These are phyloP conservation scores for Amphicarpaea edgeworthii DNA, from an alignment of 306 rosid species.

Conservation along the genomic window DNA sequence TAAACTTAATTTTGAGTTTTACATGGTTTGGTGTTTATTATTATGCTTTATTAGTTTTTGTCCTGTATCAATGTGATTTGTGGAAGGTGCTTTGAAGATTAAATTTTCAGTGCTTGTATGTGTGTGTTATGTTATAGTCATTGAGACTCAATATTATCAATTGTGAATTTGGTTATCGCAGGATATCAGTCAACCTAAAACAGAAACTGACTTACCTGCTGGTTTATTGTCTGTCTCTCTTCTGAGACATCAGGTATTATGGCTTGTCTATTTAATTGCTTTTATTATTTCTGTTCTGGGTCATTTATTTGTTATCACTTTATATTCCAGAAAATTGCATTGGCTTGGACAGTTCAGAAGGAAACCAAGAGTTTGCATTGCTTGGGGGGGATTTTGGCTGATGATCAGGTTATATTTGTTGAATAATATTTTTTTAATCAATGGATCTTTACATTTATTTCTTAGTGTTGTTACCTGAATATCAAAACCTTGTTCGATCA, in stretches of 20 bases:
- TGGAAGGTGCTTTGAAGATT: constrained; percentile 14
- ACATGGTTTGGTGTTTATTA: constrained; percentile 36
- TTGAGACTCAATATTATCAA: constrained; percentile 13
- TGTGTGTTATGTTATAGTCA: constrained; percentile 16
- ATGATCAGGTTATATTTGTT: constrained; percentile 81
- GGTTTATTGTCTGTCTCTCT: constrained; percentile 89
- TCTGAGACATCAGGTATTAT: constrained; percentile 89
- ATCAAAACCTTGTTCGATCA: constrained; percentile 52
- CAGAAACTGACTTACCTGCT: constrained; percentile 73
- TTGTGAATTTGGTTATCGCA: constrained; percentile 57
- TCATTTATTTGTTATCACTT: constrained; percentile 31
- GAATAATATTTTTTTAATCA: constrained; percentile 31
- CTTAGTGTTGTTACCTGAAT: constrained; percentile 32
- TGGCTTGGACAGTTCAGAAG: constrained; percentile 97
- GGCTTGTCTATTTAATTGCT: constrained; percentile 32
- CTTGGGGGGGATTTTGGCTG: constrained; percentile 97
- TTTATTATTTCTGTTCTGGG: constrained; percentile 13
- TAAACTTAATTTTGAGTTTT: constrained; percentile 20
- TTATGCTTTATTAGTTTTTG: constrained; percentile 28
- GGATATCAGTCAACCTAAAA: constrained; percentile 88
- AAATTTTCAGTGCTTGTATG: not conserved
- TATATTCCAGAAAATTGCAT: constrained; percentile 85
- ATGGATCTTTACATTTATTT: constrained; percentile 25
- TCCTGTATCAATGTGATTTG: constrained; percentile 12
- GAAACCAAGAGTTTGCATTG: constrained; percentile 95